Evolutionary conservation across 2,329 filamentous ascomycete genomes (phyloP), one percentile per base, ranked within the genome.

Genomic region (Purpureocillium lavendulum): DNA sequence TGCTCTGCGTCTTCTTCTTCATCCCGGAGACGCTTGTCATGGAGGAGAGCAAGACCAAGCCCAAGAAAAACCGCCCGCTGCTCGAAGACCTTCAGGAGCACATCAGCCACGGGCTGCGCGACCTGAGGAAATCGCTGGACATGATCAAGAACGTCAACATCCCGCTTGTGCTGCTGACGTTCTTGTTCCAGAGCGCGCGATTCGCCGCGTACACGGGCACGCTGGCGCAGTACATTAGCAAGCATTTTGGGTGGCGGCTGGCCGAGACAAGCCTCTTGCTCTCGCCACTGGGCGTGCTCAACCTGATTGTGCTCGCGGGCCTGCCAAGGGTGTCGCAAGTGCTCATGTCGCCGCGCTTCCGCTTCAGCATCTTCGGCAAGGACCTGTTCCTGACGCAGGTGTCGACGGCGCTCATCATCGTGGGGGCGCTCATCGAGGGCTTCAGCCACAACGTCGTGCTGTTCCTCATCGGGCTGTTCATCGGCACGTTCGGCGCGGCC

Each of bases 151-250:
- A 63, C 40, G 48, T 48, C 35, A 60, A 59, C 35, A 49, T 68
- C 2, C 53, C 55, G 10, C 52, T 68, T 28, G 51, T 65, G 26
- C 51, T 69, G 2, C 47, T 62, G 14, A 58, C 56, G 1, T 67
- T 66, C 37, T 53, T 69, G 12, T 53, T 66, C 32, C 52, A 57
- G 38, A 57, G 54, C 30, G 60, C 64, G 10, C 49, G 65, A n/a
- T 50, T 52, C 38, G 45, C 54, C 0, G 59, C 61, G 6, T 58
- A 62, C 44, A 54, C 56, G 11, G 50, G 49, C 7, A 64, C 56
- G 1, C 49, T 69, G 24, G 51, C 59, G 4, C 66, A 69, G 49
- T 65, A 65, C 31, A 49, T 70, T 39, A 66, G 62, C 57, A 67
- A 65, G 40, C 52, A 66, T 41, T 69, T 68, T 34, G 56, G 56